Percentiles rank a stretch among this genome's conserved stretches.
These are phyloP conservation scores for Wickerhamomyces tratensis DNA, from an alignment of 805 yeast species.

Conservation along the genomic window DNA sequence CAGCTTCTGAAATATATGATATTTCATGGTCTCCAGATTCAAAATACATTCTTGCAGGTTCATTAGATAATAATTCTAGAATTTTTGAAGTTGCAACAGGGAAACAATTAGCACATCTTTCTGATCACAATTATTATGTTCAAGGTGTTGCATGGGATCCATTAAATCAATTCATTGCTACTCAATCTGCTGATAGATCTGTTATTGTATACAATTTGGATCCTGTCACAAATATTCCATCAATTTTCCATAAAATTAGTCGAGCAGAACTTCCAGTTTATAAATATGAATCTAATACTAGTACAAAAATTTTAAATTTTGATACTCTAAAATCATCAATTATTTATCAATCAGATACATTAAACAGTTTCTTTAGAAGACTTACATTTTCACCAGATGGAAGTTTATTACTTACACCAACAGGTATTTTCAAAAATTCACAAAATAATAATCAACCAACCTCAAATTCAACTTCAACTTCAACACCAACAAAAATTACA, in stretches of 20 bases:
- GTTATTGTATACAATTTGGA: conserved; percentile 55
- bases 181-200: conserved; percentile 85
- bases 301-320: conserved; percentile 9
- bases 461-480: conserved; percentile 4
- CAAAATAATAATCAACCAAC: not conserved
- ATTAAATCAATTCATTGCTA: conserved; percentile 58
- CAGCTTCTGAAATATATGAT: conserved; percentile 78
- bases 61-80: conserved; percentile 81
- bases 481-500: conserved; percentile 2
- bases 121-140: conserved; percentile 79
- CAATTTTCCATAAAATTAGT: conserved; percentile 37
- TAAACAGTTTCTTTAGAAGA: conserved; percentile 85
- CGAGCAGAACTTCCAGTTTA: conserved; percentile 51
- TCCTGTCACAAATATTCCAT: conserved; percentile 26
- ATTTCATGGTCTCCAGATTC: conserved; percentile 89
- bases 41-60: conserved; percentile 69
- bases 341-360: conserved; percentile 76
- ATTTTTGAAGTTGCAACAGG: conserved; percentile 55
- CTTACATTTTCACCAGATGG: conserved; percentile 90
- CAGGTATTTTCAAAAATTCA: conserved; percentile 48
- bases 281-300: not conserved
- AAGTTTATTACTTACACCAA: conserved; percentile 60
- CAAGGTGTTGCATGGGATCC: conserved; percentile 99
- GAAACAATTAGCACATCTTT: conserved; percentile 43
- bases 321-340: conserved; percentile 24